These are phyloP conservation scores for Agrocybe pediades DNA, from an alignment of 768 basidiomycete species.

Conservation along the genomic window DNA sequence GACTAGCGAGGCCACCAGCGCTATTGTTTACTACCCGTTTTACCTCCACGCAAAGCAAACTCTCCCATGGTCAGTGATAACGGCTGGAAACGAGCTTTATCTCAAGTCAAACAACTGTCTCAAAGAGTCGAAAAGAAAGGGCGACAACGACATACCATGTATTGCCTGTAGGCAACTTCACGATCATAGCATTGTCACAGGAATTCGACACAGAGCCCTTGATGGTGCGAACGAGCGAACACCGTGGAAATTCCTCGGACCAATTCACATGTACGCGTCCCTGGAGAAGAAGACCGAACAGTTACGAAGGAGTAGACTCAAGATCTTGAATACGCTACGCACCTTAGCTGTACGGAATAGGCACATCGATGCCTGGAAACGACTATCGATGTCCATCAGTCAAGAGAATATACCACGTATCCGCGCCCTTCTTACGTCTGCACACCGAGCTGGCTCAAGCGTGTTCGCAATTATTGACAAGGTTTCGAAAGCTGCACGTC, in stretches of 20 bases:
- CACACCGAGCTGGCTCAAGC: constrained; percentile 4
- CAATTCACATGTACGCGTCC: constrained; percentile 4
- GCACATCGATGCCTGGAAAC: constrained; percentile 15
- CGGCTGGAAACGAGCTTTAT: neutral
- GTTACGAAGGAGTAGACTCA: constrained; percentile 8
- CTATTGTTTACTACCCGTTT: too few relatives aligned
- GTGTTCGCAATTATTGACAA: constrained; percentile 15
- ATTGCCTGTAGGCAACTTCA: constrained; percentile 1
- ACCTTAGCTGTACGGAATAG: constrained; percentile 11
- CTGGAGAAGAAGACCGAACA: constrained; percentile 9
- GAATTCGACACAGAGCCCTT: constrained; percentile 6
- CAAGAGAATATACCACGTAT: constrained; percentile 12
- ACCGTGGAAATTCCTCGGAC: constrained; percentile 11
- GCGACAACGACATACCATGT: neutral
- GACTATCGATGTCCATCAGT: constrained; percentile 7
- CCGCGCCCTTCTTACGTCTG: constrained; percentile 6
- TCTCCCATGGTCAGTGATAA: too few relatives aligned
- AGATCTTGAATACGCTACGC: constrained; percentile 5
- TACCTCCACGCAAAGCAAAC: too few relatives aligned
- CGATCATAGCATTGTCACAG: constrained; percentile 9
- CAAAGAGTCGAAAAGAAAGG: neutral
- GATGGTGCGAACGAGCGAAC: constrained; percentile 14
- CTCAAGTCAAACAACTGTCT: constrained; percentile 4
- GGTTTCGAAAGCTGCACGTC: constrained; percentile 11
- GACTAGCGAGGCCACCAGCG: too few relatives aligned